These are phyloP conservation scores for Penicillium sp. DNA, from an alignment of 2,329 filamentous ascomycete species.

Conservation along the genomic window DNA sequence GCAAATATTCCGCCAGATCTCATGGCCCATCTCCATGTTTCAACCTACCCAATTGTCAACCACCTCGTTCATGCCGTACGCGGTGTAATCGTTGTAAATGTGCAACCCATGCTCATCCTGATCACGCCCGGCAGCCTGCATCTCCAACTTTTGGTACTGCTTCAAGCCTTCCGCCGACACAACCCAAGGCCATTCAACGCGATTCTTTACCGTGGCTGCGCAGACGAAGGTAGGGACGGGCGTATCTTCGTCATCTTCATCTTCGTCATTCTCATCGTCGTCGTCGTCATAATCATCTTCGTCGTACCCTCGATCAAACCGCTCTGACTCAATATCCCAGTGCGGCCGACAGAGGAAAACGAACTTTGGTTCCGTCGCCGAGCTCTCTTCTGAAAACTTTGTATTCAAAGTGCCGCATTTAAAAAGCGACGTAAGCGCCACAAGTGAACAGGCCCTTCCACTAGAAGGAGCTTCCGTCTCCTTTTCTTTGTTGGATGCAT, in stretches of 20 bases:
- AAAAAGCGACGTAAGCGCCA: neutral
- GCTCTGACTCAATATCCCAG: slow-evolving; percentile 5
- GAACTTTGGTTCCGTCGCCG: neutral
- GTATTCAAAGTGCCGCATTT: neutral
- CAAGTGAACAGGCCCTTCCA: neutral
- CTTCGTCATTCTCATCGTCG: neutral
- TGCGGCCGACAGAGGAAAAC: neutral
- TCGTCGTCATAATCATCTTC: too few relatives aligned
- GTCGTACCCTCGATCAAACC: neutral
- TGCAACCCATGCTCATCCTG: slow-evolving; percentile 5
- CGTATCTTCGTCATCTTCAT: neutral
- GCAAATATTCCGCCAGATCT: neutral
- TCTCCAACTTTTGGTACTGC: neutral
- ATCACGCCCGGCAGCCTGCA: slow-evolving; percentile 3
- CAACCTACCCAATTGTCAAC: slow-evolving; percentile 9
- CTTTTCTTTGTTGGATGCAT: neutral
- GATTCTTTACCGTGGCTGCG: neutral
- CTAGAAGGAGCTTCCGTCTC: neutral
- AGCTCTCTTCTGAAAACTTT: neutral
- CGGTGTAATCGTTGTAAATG: slow-evolving; percentile 10
- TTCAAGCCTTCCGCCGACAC: slow-evolving; percentile 1
- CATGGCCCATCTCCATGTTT: neutral
- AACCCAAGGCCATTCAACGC: slow-evolving; percentile 6
- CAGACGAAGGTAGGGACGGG: neutral
- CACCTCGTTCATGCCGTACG: slow-evolving; percentile 8